phyloP scores from a whole-genome alignment of 177 flowering plant genomes.

The Vitis hybrid region DNA sequence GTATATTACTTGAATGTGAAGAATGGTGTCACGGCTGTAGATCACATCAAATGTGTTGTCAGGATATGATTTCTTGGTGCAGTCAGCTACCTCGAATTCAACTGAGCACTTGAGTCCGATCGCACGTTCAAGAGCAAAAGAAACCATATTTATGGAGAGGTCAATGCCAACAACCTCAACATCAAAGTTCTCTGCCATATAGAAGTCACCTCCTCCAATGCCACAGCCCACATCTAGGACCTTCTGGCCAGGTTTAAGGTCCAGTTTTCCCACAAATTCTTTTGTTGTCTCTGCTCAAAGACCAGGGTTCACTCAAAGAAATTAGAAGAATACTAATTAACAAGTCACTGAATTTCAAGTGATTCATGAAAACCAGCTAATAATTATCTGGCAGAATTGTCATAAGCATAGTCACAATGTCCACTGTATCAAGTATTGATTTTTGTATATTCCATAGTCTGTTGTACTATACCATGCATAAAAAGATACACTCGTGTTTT shows the following conservation, averaged over 20 bases:
- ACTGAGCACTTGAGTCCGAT: conserved; percentile 81
- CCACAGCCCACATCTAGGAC: conserved; percentile 99
- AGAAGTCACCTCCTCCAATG: conserved; percentile 98
- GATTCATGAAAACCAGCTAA: too few relatives aligned
- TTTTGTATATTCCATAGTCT: too few relatives aligned
- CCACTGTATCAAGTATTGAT: too few relatives aligned
- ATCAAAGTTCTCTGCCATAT: conserved; percentile 89
- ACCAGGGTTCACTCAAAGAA: background rate
- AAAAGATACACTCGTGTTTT: too few relatives aligned
- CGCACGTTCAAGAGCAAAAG: conserved; percentile 88
- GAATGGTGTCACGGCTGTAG: conserved; percentile 97
- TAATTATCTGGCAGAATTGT: too few relatives aligned
- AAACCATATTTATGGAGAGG: conserved; percentile 93
- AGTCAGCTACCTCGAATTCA: conserved; percentile 94
- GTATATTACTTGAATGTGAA: conserved; percentile 83
- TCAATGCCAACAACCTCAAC: conserved; percentile 94
- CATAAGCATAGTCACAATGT: too few relatives aligned
- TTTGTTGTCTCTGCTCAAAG: conserved; percentile 75
- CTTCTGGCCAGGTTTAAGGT: conserved; percentile 87
- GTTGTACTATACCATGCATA: too few relatives aligned
- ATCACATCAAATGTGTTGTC: conserved; percentile 84
- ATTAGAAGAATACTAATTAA: background rate
- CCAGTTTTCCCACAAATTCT: conserved; percentile 84
- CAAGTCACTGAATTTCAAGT: background rate
- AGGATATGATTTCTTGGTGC: conserved; percentile 79